Base-by-base conservation (phyloP, 2,329 filamentous ascomycete species). In the Alternaria arbusti region DNA sequence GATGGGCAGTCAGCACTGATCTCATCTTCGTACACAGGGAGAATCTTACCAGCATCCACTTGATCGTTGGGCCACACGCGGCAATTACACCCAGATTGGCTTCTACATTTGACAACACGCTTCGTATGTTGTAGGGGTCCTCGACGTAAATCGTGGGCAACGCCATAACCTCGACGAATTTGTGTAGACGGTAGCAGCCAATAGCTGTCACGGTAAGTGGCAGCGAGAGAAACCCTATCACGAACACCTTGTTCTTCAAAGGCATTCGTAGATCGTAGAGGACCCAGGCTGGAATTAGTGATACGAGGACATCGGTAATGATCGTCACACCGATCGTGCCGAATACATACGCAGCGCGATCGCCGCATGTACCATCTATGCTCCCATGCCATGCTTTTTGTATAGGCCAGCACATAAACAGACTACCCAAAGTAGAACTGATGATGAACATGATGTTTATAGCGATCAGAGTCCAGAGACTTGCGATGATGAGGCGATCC, bases 201-300 rank as follows among this genome's bases (percentile, higher is more conserved):
- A 65, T 65, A 3, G 51, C 59, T 2, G 63, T 59, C 3, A 63
- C 59, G 1, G 54, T 22, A 13, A 65, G 59, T 23, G 59, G 54
- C 12, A 65, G 63, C 8, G 63, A 62, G 6, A 65, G 46, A 32
- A 65, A 65, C 4, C 36, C 22, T 3, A 59, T 40, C 10, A 63
- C 47, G 5, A 15, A 25, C 8, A 51, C 20, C 17, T 65, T 65
- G 22, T 56, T 46, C 26, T 54, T 59, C 23, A 57, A 6, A 23
- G 59, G 20, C 63, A 65, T 65, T 22, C 26, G 63, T 5, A 65
- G 50, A 15, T 59, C 50, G 40, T 59, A 32, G 5, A 65, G 7
- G 15, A 65, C 54, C 63, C 63, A 65, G 9, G 63, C 51, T 5
- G 63, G 63, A 22, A 63, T 65, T 3, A 63, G 10, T 8, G 59